Base-by-base conservation (phyloP, 441 rosid genomes). In the Pelargonium myrrhifolium region DNA sequence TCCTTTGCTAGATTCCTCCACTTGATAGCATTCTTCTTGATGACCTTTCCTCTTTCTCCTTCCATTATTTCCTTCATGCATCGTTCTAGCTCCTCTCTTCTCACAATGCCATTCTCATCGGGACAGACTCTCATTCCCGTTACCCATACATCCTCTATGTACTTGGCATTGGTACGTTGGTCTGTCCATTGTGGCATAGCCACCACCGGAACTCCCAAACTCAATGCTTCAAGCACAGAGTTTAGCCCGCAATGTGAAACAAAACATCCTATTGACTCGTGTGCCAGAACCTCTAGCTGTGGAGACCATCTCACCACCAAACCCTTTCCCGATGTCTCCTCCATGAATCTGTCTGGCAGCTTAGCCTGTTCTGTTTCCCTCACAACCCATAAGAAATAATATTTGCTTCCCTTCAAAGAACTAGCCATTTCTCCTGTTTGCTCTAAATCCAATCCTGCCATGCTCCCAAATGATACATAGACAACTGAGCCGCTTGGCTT, bases 61-160 rank as follows among this genome's bases (percentile, higher is more conserved):
- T 49, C 56, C 56, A 49, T 49, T 49, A 49, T 49, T 20, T 49
- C 56, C 56, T n/a, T n/a, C n/a, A 49, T 49, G 56, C 56, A 49
- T 49, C 56, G 56, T 15, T 49, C 56, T 9, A 49, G 56, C 56
- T 49, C 56, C 20, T 15, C 3, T 4, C 21, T 49, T 15, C 20
- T 49, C 0, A 49, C 56, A 49, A 49, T 49, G 7, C 56, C 56
- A 49, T 49, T 15, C 56, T 20, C 56, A 1, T 49, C 56, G 0
- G 15, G 56, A 1, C 9, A 5, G 15, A 49, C 56, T 20, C 20
- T 49, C 3, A 49, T 49, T 9, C 56, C 56, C 21, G 20, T 15
- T 10, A 18, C 56, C 56, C 56, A 49, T 3, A 49, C 20, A 15
- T 15, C 56, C 56, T 49, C 56, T 8, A 49, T 20, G 15, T 49